Base-by-base conservation (phyloP, 2,329 filamentous ascomycete species). In the Lachnellula hyalina region DNA sequence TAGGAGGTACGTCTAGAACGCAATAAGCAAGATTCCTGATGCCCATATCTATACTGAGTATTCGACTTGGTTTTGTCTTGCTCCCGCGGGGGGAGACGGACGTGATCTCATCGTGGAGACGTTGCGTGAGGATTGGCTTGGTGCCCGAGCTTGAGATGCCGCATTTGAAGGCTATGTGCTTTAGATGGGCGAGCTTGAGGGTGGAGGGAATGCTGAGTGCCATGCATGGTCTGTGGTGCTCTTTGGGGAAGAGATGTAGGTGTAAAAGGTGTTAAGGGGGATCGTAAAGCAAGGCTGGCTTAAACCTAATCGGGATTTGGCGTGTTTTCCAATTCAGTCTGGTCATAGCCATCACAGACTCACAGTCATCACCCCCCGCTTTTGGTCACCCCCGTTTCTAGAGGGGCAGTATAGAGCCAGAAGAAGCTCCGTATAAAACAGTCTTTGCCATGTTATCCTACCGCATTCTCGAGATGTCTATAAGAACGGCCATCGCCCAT, bases 1-100 rank as follows among this genome's bases (percentile, higher is more conserved):
- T 44, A 67, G 63, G 11, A 74, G 63, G 49, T 47, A 35, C 60
- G 58, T 66, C 62, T 7, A 89, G 70, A 57, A 89, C 77, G 60
- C 87, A 88, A 67, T 84, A 90, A 1, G 89, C 89, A 4, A 95
- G 75, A 68, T 95, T 95, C 44, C 83, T 83, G 61, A 95, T 87
- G 4, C 90, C 90, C 82, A 94, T 87, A 69, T 95, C 90, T 58
- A 95, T 86, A 67, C 88, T 92, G 35, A 94, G 70, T 23, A 94
- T 77, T 44, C 84, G 61, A 21, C 53, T 35, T 15, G 59, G 54
- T 54, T 56, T 49, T 35, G 58, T 19, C 38, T 59, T 32, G 38
- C 55, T 48, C 25, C 54, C 55, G 65, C 59, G 17, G n/a, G 63
- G 50, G 19, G 60, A 52, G 19, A 57, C 57, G 35, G 56, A 46